Conservation (phyloP, 202 grass and related monocot genomes). For the Zoysia matrella region DNA sequence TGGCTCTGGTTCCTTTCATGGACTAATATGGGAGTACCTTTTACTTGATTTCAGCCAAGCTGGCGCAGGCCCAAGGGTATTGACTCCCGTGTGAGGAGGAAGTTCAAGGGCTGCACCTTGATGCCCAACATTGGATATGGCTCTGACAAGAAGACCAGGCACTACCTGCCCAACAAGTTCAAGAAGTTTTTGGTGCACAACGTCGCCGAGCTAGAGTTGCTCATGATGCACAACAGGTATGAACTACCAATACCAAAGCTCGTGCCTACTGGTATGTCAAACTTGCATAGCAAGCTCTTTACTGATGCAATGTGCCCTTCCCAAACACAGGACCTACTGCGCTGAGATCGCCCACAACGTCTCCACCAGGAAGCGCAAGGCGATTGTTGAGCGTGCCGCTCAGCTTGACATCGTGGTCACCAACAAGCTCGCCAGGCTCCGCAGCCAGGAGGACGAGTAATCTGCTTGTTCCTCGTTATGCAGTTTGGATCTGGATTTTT, state of each 20-base stretch:
- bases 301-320: not conserved
- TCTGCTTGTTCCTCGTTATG: not conserved
- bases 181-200: no score
- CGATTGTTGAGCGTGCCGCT: no score
- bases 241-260: not conserved
- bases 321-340: slow-evolving; percentile 68
- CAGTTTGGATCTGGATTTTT: not conserved
- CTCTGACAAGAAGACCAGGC: slow-evolving; percentile 79
- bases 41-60: slow-evolving; percentile 32
- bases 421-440: slow-evolving; percentile 80
- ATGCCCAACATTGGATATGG: slow-evolving; percentile 88
- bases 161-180: slow-evolving; percentile 52
- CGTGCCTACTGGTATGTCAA: no score
- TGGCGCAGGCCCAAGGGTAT: no score
- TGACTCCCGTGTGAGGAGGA: no score
- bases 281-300: not conserved
- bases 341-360: slow-evolving; percentile 46
- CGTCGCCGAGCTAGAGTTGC: not conserved
- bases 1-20: not conserved
- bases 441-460: slow-evolving; percentile 86
- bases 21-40: not conserved
- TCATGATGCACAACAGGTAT: slow-evolving; percentile 97
- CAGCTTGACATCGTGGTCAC: slow-evolving; percentile 40
- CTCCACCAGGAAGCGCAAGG: no score
- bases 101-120: slow-evolving; percentile 58